Base-by-base conservation (phyloP, 2,329 filamentous ascomycete species). In the Aspergillus brunneoviolaceus region DNA sequence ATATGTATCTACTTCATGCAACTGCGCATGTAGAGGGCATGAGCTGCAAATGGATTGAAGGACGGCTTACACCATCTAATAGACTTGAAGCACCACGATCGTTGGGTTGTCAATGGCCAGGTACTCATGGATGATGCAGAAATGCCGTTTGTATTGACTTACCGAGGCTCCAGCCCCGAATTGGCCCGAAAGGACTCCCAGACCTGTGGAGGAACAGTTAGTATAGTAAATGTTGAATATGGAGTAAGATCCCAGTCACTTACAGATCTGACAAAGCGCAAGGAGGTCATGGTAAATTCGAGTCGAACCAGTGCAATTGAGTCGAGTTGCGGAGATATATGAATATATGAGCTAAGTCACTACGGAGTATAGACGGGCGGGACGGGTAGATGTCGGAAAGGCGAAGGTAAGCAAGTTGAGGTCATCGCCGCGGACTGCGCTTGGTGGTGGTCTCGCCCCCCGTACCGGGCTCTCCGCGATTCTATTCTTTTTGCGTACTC, bases 101-200 rank as follows among this genome's bases (percentile, higher is more conserved):
- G 42, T 48, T 33, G n/a, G 7, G 16, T 27, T 12, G 52, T 66
- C 35, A 67, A 62, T 54, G 47, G 56, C 47, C n/a, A 35, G 53
- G 33, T 31, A 12, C 27, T 19, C 49, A 51, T 48, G 21, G 48
- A 29, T 3, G 12, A 33, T 12, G 51, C 19, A 47, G 48, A 29
- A 9, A 9, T 14, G 16, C 42, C 25, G 16, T 16, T 31, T n/a
- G 16, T 51, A 31, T 42, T 56, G 60, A 65, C 76, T 67, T 80
- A 96, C 93, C 90, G 90, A 74, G 92, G 92, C 76, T 97, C 94
- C 21, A 98, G 79, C 6, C 93, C 93, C 5, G 92, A 96, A 65
- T 91, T 90, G 66, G 85, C 85, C 79, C 90, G 86, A 76, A 97
- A 97, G 2, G 91, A 93, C 74, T 90, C 89, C 81, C 92, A 85